These are phyloP conservation scores for Aquilaria sinensis DNA, from an alignment of 345 rosid species.

Conservation along the genomic window DNA sequence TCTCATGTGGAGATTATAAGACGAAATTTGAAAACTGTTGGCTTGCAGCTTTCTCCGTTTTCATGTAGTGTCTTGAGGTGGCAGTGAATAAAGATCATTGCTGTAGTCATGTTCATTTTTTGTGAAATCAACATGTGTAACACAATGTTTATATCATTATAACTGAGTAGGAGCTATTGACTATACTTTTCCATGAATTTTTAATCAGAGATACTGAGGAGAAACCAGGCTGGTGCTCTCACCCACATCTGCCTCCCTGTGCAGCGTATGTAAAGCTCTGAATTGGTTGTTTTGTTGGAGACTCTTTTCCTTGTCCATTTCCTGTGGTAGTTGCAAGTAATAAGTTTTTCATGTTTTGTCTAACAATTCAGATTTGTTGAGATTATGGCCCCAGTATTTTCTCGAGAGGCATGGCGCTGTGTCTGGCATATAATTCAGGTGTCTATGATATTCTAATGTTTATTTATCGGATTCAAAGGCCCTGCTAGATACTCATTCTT, in stretches of 20 bases:
- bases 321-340: not conserved
- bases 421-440: slow-evolving; percentile 97
- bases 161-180: too few relatives aligned
- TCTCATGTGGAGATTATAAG: too few relatives aligned
- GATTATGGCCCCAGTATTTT: slow-evolving; percentile 96
- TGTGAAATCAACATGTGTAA: too few relatives aligned
- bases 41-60: too few relatives aligned
- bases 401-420: slow-evolving; percentile 85
- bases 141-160: too few relatives aligned
- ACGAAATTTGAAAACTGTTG: too few relatives aligned
- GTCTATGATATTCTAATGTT: not conserved
- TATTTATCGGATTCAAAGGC: not conserved
- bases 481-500: not conserved
- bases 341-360: not conserved
- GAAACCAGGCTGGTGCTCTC: slow-evolving; percentile 79
- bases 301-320: not conserved
- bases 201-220: slow-evolving; percentile 54
- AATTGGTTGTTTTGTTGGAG: slow-evolving; percentile 1
- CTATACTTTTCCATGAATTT: slow-evolving; percentile 5
- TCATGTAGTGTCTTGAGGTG: too few relatives aligned
- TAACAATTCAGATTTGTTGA: slow-evolving; percentile 59
- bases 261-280: slow-evolving; percentile 58
- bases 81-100: too few relatives aligned
- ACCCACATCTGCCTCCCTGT: slow-evolving; percentile 83
- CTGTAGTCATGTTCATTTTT: too few relatives aligned